phyloP scores from a whole-genome alignment of 2,329 filamentous ascomycete genomes.

The Cercospora sojina region DNA sequence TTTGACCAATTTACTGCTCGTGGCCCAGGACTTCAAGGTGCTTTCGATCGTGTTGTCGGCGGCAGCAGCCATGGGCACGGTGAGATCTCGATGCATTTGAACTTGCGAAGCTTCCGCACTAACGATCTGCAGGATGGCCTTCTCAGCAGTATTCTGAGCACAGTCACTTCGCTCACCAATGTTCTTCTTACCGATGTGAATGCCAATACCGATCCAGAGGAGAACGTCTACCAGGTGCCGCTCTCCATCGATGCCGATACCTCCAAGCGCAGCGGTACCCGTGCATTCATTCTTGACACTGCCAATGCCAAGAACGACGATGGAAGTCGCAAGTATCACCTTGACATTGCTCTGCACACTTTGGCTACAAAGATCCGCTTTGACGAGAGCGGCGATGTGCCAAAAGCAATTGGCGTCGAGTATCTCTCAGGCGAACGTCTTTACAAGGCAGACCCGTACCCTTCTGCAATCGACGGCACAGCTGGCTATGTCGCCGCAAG shows the following conservation, averaged over 20 bases:
- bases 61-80: conserved; percentile 53
- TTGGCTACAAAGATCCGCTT: conserved; percentile 66
- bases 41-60: conserved; percentile 54
- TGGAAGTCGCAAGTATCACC: conserved; percentile 55
- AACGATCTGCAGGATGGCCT: conserved; percentile 37
- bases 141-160: conserved; percentile 31
- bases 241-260: conserved; percentile 35
- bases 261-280: conserved; percentile 51
- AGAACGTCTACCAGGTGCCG: conserved; percentile 59
- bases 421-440: conserved; percentile 43
- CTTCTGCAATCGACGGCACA: conserved; percentile 35
- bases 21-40: conserved; percentile 55
- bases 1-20: conserved; percentile 52
- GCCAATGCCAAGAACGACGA: conserved; percentile 51
- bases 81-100: conserved; percentile 43
- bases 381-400: conserved; percentile 56
- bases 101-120: conserved; percentile 39
- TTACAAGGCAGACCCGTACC: conserved; percentile 43
- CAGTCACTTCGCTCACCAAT: conserved; percentile 22
- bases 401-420: conserved; percentile 44
- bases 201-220: conserved; percentile 49
- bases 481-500: conserved; percentile 45
- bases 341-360: conserved; percentile 60
- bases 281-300: conserved; percentile 56
- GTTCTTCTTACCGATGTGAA: conserved; percentile 42